phyloP scores from a whole-genome alignment of 176 grass and related monocot genomes.

The Aegilops longissima region DNA sequence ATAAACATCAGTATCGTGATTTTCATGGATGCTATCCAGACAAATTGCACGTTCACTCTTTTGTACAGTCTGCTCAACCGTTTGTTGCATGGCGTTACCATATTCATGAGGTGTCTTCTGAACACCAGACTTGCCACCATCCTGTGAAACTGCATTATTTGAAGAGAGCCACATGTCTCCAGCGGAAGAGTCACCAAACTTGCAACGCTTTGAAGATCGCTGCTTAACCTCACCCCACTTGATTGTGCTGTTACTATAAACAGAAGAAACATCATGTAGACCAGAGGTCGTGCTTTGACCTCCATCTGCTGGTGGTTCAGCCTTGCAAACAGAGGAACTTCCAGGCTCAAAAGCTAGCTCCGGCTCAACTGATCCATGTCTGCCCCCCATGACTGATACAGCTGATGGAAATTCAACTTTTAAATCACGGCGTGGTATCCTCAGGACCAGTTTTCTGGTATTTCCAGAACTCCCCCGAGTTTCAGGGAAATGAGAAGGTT shows the following conservation, averaged over 20 bases:
- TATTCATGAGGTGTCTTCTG: constrained; percentile 37
- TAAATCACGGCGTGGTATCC: constrained; percentile 60
- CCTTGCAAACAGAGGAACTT: constrained; percentile 35
- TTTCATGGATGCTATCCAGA: constrained; percentile 40
- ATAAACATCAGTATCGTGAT: neutral
- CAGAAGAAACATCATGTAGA: constrained; percentile 32
- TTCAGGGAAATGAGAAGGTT: constrained; percentile 45
- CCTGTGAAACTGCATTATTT: constrained; percentile 34
- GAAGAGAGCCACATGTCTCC: constrained; percentile 35
- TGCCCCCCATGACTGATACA: constrained; percentile 22
- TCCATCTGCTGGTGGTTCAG: constrained; percentile 45
- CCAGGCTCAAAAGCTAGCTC: constrained; percentile 29
- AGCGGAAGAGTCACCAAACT: constrained; percentile 34
- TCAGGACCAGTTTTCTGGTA: constrained; percentile 66
- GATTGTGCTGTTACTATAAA: constrained; percentile 49
- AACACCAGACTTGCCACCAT: constrained; percentile 21
- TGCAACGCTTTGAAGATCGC: constrained; percentile 72
- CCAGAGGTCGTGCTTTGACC: constrained; percentile 21
- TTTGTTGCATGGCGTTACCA: constrained; percentile 17
- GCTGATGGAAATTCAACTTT: constrained; percentile 43
- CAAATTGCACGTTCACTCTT: constrained; percentile 26
- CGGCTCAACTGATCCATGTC: constrained; percentile 31
- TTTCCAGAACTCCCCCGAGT: constrained; percentile 43
- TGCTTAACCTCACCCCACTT: constrained; percentile 97
- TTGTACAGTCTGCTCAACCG: constrained; percentile 28